A percentile compares a stretch with the other conserved stretches of the same genome.
These are phyloP conservation scores for Taxillus chinensis DNA, from an alignment of 164 flowering plant genomes.

Conservation along the genomic window DNA sequence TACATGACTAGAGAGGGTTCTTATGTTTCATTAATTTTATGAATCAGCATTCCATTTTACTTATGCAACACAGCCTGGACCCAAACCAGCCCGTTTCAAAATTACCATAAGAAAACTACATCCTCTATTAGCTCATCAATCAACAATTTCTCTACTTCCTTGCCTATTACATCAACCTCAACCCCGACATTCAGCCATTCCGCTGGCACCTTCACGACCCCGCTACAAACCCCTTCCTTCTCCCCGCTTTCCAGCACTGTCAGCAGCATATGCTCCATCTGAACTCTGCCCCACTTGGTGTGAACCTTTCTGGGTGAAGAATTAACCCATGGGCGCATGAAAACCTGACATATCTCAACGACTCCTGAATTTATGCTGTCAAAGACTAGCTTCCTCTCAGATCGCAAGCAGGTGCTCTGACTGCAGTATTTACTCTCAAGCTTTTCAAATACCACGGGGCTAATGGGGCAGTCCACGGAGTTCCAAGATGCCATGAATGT, in stretches of 20 bases:
- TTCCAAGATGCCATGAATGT: constrained; percentile 23
- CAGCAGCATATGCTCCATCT: constrained; percentile 28
- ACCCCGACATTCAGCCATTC: constrained; percentile 43
- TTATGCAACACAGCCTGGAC: too few species aligned
- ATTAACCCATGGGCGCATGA: constrained; percentile 49
- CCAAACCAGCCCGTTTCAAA: neutral
- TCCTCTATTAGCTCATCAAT: constrained; percentile 53
- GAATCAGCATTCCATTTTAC: too few species aligned
- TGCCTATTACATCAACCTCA: constrained; percentile 43
- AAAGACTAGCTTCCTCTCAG: constrained; percentile 62
- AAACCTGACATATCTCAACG: constrained; percentile 27
- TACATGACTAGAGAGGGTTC: too few species aligned
- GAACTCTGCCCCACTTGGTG: constrained; percentile 16
- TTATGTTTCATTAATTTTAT: too few species aligned
- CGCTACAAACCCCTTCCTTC: constrained; percentile 12
- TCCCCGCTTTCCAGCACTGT: constrained; percentile 18
- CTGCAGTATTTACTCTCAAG: constrained; percentile 37
- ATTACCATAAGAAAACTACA: constrained; percentile 14
- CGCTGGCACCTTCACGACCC: constrained; percentile 20
- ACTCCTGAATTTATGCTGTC: constrained; percentile 54
- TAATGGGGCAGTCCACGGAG: constrained; percentile 33
- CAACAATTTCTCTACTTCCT: constrained; percentile 47
- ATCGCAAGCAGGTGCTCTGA: constrained; percentile 13
- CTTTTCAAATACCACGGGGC: constrained; percentile 31
- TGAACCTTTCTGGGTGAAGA: constrained; percentile 2